These are phyloP conservation scores for Geotrichum klebahnii DNA, from an alignment of 1,139 yeast genomes.

Conservation along the genomic window DNA sequence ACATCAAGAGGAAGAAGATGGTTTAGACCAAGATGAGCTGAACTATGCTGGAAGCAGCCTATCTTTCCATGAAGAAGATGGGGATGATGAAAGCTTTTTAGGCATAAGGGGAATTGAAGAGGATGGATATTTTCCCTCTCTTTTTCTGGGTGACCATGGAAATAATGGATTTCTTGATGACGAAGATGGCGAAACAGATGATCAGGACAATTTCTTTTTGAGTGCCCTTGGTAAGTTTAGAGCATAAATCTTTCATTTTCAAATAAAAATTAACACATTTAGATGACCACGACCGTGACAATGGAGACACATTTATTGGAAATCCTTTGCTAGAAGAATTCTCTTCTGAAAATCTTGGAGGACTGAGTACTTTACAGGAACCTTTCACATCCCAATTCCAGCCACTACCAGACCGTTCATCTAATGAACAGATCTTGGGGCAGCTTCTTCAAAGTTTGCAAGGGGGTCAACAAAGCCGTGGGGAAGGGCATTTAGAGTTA, in stretches of 20 bases:
- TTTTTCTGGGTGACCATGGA: slow-evolving; percentile 21
- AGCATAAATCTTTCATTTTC: not conserved
- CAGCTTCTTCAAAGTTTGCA: slow-evolving; percentile 16
- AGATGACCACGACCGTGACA: not conserved
- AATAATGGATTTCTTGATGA: slow-evolving; percentile 25
- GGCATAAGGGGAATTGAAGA: too few species aligned
- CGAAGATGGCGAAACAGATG: slow-evolving; percentile 36
- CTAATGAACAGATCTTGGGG: slow-evolving; percentile 9
- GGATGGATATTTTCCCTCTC: too few species aligned
- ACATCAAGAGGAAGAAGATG: slow-evolving; percentile 25
- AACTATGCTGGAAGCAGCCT: slow-evolving; percentile 15
- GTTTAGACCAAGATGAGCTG: slow-evolving; percentile 19
- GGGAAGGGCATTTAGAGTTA: slow-evolving; percentile 9
- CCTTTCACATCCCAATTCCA: not conserved
- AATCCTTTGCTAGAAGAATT: slow-evolving; percentile 19
- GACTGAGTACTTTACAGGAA: not conserved
- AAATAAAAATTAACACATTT: not conserved
- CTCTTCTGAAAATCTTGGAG: not conserved
- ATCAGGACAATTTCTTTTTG: slow-evolving; percentile 6
- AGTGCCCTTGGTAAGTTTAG: slow-evolving; percentile 11
- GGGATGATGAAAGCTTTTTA: slow-evolving; percentile 22
- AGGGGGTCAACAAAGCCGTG: slow-evolving; percentile 1
- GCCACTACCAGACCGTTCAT: not conserved
- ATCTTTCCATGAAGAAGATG: slow-evolving; percentile 12
- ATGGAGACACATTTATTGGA: slow-evolving; percentile 6